Percentiles rank a stretch among this genome's conserved stretches.
Conservation (phyloP, 2,329 filamentous ascomycete genomes). For the Fusarium tanahbumbuense region DNA sequence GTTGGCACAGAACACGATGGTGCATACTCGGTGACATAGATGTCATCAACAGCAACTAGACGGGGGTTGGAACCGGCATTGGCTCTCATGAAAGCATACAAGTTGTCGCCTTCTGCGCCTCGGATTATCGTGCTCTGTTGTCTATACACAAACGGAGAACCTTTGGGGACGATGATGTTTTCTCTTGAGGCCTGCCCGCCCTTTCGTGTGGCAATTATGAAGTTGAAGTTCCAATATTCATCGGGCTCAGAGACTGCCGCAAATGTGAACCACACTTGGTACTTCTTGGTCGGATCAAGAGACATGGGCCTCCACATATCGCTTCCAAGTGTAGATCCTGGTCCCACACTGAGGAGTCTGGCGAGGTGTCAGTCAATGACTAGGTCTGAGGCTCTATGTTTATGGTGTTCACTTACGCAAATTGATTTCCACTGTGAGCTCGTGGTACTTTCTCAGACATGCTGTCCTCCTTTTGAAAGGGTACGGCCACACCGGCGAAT, state of each 20-base stretch:
- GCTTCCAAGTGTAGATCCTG: not conserved
- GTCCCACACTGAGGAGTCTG: not conserved
- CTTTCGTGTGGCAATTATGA: not conserved
- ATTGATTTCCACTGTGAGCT: constrained; percentile 2
- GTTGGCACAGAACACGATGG: not conserved
- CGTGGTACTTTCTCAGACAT: not conserved
- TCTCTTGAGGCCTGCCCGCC: not conserved
- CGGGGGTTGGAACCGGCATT: not conserved
- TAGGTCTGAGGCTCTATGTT: not conserved
- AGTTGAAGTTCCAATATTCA: not conserved
- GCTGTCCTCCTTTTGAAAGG: not conserved
- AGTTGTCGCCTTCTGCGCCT: not conserved
- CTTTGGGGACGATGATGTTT: not conserved
- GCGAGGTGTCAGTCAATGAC: not conserved
- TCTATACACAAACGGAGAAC: constrained; percentile 2
- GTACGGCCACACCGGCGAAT: not conserved
- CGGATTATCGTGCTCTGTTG: not conserved
- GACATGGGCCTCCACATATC: constrained; percentile 5
- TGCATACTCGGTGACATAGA: constrained; percentile 9
- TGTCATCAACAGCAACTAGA: constrained; percentile 2
- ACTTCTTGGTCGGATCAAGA: constrained; percentile 6
- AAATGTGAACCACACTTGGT: constrained; percentile 2
- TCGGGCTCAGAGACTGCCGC: not conserved
- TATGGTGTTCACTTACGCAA: not conserved
- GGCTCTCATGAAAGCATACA: not conserved